Evolutionary conservation across 2,329 filamentous ascomycete species (phyloP), one percentile per base, ranked within the genome.

Genomic region (Cladophialophora immunda): DNA sequence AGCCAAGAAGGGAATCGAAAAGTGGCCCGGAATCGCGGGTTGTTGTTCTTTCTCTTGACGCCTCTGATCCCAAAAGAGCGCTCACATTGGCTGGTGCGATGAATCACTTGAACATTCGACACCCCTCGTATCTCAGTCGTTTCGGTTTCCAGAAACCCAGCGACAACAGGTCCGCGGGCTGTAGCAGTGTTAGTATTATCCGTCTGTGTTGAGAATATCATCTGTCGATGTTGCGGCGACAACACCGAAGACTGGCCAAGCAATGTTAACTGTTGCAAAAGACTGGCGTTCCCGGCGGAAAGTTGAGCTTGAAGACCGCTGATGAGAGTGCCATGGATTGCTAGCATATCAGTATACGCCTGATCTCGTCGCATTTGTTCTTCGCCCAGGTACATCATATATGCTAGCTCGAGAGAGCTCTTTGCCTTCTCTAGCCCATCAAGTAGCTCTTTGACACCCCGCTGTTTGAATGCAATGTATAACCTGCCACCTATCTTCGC

Each of bases 381-480:
- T 50, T 59, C 57, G 4, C 25, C 29, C 27, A 47, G 25, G 27
- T 59, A 50, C 57, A 59, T 59, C 13, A 45, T 59, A 15, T 59
- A 59, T 59, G 41, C 57, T 7, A 59, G 27, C 11, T 59, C 25
- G 15, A 59, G 57, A 6, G 57, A 59, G 29, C 57, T 59, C 29
- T 59, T 59, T 7, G 57, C 57, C 13, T 59, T 59, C 41, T 59
- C 57, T 30, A 59, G 22, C 38, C 41, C 45, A 2, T 59, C 57
- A 11, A 59, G 57, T 3, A 59, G 36, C 41, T 22, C 57, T 32
- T 30, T 47, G 27, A 59, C 41, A 32, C 50, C 57, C 13, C 27
- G 57, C n/a, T 59, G 57, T 34, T 59, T 59, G 57, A 59, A 59
- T 15, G 41, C 57, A 17, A 29, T 17, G 17, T 52, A 59, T 50